A percentile compares a stretch with the other conserved stretches of the same genome.
These are phyloP conservation scores for Thinopyrum elongatum DNA, from an alignment of 176 grass and related monocot species.

Conservation along the genomic window DNA sequence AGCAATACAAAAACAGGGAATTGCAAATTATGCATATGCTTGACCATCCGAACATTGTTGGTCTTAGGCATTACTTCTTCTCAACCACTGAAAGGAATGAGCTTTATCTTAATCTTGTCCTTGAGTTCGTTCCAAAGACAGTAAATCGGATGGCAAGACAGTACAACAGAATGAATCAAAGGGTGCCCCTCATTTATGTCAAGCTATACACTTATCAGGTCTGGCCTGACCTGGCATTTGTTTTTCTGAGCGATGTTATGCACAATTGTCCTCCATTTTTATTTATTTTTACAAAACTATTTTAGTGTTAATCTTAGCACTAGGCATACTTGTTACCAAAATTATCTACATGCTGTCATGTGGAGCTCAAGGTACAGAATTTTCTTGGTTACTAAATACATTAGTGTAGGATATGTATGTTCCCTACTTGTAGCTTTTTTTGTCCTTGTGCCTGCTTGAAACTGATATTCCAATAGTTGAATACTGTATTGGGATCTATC, in stretches of 20 bases:
- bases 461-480: slow-evolving; percentile 17
- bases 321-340: slow-evolving; percentile 7
- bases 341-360: slow-evolving; percentile 7
- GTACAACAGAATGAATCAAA: slow-evolving; percentile 78
- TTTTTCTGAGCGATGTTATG: no score
- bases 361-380: background rate
- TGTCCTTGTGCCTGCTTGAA: background rate
- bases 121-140: slow-evolving; percentile 92
- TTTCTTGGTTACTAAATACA: background rate
- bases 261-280: background rate
- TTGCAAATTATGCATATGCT: slow-evolving; percentile 98
- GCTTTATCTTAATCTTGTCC: slow-evolving; percentile 91
- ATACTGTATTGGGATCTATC: slow-evolving; percentile 17
- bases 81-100: slow-evolving; percentile 84
- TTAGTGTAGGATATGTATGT: background rate
- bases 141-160: slow-evolving; percentile 79
- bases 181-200: slow-evolving; percentile 88
- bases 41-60: slow-evolving; percentile 94
- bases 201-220: slow-evolving; percentile 97
- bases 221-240: background rate
- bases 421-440: background rate
- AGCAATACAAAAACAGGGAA: slow-evolving; percentile 96
- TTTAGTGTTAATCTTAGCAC: background rate
- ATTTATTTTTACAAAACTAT: background rate
- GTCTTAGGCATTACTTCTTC: slow-evolving; percentile 94